Percentiles rank a stretch among this genome's conserved stretches.
These are phyloP conservation scores for Anisodus tanguticus DNA, from an alignment of 257 asterid genomes.

Conservation along the genomic window DNA sequence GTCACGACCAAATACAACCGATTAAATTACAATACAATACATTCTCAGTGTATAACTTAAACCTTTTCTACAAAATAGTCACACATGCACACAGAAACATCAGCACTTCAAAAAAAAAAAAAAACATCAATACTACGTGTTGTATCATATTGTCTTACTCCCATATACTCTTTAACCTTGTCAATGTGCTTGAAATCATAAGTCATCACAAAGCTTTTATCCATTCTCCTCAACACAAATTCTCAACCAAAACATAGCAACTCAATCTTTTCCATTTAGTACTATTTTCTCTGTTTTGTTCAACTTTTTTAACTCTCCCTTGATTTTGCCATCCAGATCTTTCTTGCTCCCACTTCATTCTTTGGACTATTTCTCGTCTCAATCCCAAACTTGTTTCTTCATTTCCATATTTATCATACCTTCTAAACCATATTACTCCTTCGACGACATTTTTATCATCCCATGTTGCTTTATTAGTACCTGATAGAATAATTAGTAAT, in stretches of 20 bases:
- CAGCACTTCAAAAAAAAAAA: no score
- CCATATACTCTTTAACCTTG: constrained; percentile 51
- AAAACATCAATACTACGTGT: no score
- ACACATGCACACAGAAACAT: no score
- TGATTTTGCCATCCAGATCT: constrained; percentile 48
- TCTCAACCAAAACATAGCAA: constrained; percentile 67
- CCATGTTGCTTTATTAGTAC: constrained; percentile 42
- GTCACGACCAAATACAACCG: background rate
- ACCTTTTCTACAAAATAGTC: no score
- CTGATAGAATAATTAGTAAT: constrained; percentile 32
- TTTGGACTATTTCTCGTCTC: constrained; percentile 55
- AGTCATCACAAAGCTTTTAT: constrained; percentile 51
- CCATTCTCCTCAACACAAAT: constrained; percentile 58
- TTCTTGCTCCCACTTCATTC: constrained; percentile 67
- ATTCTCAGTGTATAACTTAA: background rate
- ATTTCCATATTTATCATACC: constrained; percentile 29
- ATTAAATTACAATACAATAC: background rate
- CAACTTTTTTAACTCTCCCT: constrained; percentile 42
- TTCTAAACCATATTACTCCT: constrained; percentile 56
- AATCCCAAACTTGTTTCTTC: constrained; percentile 47
- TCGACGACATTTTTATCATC: constrained; percentile 31
- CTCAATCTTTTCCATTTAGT: constrained; percentile 48
- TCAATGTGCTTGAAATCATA: constrained; percentile 57
- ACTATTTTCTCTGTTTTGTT: constrained; percentile 32
- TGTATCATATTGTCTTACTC: no score